Percentiles rank a stretch among this genome's conserved stretches.
Evolutionary conservation across 768 basidiomycete genomes (phyloP).

Genomic region (Collybia sp.): DNA sequence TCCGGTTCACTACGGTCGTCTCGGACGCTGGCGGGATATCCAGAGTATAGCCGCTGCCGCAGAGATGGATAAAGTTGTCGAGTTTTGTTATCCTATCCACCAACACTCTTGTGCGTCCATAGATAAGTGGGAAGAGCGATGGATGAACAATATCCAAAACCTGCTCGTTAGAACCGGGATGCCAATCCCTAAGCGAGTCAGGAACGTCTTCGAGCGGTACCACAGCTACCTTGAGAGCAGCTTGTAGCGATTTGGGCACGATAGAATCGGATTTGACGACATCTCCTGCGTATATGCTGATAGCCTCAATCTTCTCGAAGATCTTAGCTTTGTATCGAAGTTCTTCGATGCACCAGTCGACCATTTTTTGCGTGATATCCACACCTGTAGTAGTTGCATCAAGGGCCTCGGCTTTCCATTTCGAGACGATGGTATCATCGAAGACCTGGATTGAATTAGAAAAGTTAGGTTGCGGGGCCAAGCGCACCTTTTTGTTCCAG

Average conservation of each 20-base stretch:
- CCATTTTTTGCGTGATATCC: slow-evolving; percentile 20
- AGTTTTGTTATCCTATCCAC: slow-evolving; percentile 11
- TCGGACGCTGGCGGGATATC: slow-evolving; percentile 4
- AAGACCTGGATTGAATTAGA: slow-evolving; percentile 10
- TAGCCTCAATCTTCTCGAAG: slow-evolving; percentile 1
- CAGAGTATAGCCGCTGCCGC: slow-evolving; percentile 15
- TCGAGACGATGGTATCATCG: slow-evolving; percentile 14
- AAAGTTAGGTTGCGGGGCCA: neutral
- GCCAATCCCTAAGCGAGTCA: slow-evolving; percentile 36
- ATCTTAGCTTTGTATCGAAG: slow-evolving; percentile 17
- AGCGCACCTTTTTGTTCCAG: slow-evolving; percentile 25
- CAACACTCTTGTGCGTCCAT: slow-evolving; percentile 23
- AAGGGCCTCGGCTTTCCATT: slow-evolving; percentile 21
- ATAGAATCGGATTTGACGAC: slow-evolving; percentile 19
- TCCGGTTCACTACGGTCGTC: too few relatives aligned
- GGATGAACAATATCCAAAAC: slow-evolving; percentile 45
- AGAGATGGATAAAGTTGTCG: slow-evolving; percentile 16
- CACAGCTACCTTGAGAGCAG: slow-evolving; percentile 19
- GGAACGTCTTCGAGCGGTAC: slow-evolving; percentile 29
- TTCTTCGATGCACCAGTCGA: slow-evolving; percentile 20
- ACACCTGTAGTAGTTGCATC: slow-evolving; percentile 1
- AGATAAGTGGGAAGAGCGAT: slow-evolving; percentile 34
- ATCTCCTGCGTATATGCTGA: slow-evolving; percentile 16
- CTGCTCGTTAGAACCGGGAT: slow-evolving; percentile 35
- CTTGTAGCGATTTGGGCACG: slow-evolving; percentile 18